These are phyloP conservation scores for Lactarius akahatsu DNA, from an alignment of 768 basidiomycete genomes.

Conservation along the genomic window DNA sequence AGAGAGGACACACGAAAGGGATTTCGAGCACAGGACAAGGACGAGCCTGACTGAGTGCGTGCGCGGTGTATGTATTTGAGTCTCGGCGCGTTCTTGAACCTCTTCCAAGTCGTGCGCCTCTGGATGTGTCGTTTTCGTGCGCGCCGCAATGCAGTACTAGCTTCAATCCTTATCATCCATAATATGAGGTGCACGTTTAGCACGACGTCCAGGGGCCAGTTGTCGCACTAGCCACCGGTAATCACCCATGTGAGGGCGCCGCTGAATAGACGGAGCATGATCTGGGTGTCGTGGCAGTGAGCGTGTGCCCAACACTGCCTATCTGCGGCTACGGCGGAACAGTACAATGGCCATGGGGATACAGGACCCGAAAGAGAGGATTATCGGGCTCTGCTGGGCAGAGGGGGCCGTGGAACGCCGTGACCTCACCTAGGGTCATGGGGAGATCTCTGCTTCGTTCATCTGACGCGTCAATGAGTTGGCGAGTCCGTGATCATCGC, in stretches of 20 bases:
- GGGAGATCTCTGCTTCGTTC: neutral
- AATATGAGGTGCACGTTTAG: too few relatives aligned
- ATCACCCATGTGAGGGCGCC: too few relatives aligned
- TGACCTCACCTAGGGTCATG: neutral
- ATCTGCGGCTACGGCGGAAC: neutral
- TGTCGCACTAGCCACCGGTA: too few relatives aligned
- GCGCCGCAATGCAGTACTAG: too few relatives aligned
- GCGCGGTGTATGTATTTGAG: too few relatives aligned
- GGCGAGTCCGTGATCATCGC: neutral
- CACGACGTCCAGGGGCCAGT: too few relatives aligned
- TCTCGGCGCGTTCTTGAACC: neutral
- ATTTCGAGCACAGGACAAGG: too few relatives aligned
- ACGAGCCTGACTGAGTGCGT: too few relatives aligned
- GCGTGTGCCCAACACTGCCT: neutral
- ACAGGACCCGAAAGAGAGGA: neutral
- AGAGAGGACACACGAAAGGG: too few relatives aligned
- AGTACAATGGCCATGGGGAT: neutral
- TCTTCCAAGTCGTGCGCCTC: too few relatives aligned
- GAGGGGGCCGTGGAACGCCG: neutral
- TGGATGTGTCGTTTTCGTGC: too few relatives aligned
- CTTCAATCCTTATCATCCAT: too few relatives aligned
- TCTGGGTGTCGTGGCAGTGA: neutral
- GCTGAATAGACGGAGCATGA: neutral
- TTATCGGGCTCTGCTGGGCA: neutral
- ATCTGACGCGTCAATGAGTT: neutral